Base-by-base conservation (phyloP, 441 rosid species). In the Raphanus hybrid region DNA sequence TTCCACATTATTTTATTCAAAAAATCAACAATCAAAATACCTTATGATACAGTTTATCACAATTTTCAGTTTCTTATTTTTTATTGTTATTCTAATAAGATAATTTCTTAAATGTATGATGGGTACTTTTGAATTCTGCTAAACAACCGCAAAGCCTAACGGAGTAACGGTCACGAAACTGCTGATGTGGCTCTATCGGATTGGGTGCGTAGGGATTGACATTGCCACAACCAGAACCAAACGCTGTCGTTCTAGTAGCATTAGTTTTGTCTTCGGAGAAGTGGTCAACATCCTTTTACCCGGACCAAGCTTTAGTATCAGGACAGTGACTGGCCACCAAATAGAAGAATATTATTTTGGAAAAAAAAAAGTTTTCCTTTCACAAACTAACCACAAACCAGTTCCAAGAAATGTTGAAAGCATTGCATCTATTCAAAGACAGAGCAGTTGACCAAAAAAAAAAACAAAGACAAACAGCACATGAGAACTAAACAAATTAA, bases 311-410 rank as follows among this genome's bases (percentile, higher is more conserved):
- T 54, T 52, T 14, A 52, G 20, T 52, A 14, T 15, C 59, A 54
- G 3, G 59, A 54, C 10, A 16, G 26, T 54, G 59, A 54, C 59
- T 54, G 23, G 20, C 7, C 23, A 54, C 59, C 59, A 16, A 16
- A 54, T 6, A 15, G 26, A 54, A 54, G 59, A 52, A 52, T 14
- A 15, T 52, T 14, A 52, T 2, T 54, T 54, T 54, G 59, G 15
- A 16, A 16, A 54, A 54, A 54, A 54, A 54, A 16, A 6, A 6
- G 59, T 54, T 54, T 54, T 54, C 59, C 59, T 54, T 54, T 54
- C 59, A 54, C 59, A 54, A 54, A 16, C 59, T 7, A 54, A 54
- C 26, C 59, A 54, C 59, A 54, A 54, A 15, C 59, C 20, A 54
- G 26, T 54, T 54, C 26, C 59, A 16, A 2, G 1, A 54, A 7